Percentiles rank a stretch among this genome's conserved stretches.
Conservation (phyloP, 164 flowering plant species). For the Tetracentron sinense region DNA sequence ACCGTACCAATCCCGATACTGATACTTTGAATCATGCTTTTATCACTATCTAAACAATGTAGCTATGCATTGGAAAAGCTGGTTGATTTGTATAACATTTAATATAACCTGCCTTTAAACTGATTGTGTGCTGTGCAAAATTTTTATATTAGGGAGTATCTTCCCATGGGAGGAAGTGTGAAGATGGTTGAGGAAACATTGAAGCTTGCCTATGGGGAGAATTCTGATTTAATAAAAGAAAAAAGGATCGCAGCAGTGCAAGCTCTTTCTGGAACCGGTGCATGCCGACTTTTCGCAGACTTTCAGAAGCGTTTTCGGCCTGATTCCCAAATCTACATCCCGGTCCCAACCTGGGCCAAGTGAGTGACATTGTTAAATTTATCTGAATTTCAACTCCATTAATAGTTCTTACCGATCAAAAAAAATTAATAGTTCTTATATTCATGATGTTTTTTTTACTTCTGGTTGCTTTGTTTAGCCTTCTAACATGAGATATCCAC, state of each 20-base stretch:
- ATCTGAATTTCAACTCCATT: background rate
- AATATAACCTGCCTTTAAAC: background rate
- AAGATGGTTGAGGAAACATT: conserved; percentile 82
- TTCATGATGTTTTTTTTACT: background rate
- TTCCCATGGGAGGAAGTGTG: conserved; percentile 96
- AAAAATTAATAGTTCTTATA: no score
- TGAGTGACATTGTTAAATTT: conserved; percentile 27
- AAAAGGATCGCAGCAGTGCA: conserved; percentile 87
- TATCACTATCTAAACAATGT: no score
- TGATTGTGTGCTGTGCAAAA: background rate
- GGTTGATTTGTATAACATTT: background rate
- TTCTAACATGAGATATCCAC: conserved; percentile 19
- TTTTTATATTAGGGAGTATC: conserved; percentile 71
- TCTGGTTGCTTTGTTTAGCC: background rate
- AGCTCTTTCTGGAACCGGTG: conserved; percentile 96
- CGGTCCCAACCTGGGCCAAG: conserved; percentile 97
- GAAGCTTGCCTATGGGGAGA: conserved; percentile 93
- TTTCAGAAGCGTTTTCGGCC: conserved; percentile 89
- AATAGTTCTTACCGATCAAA: background rate
- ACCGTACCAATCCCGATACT: no score
- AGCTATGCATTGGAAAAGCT: no score
- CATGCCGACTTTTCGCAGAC: conserved; percentile 93
- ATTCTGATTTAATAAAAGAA: conserved; percentile 75
- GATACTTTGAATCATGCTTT: no score
- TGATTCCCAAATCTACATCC: conserved; percentile 88